phyloP scores from a whole-genome alignment of 2,329 filamentous ascomycete species.

The Fusarium agapanthi region DNA sequence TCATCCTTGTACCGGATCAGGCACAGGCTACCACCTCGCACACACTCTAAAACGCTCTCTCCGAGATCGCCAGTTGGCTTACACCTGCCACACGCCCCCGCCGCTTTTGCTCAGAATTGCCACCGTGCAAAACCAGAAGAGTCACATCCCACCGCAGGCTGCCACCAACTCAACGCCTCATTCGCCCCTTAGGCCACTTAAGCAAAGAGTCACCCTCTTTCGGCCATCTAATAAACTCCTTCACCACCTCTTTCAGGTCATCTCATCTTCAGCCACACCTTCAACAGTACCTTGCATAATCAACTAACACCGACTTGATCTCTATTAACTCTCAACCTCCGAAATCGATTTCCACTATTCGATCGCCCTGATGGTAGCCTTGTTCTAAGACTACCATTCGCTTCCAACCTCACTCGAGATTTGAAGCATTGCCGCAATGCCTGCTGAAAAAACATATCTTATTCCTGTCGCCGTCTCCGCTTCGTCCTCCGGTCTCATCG shows the following conservation, averaged over 20 bases:
- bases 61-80: constrained; percentile 51
- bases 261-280: constrained; percentile 38
- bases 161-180: constrained; percentile 40
- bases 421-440: constrained; percentile 61
- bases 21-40: constrained; percentile 42
- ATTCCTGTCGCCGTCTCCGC: constrained; percentile 71
- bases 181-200: constrained; percentile 47
- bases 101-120: constrained; percentile 47
- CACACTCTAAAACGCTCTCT: constrained; percentile 47
- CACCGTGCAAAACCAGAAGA: constrained; percentile 48
- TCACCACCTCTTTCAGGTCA: constrained; percentile 36
- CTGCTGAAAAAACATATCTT: constrained; percentile 60
- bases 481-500: constrained; percentile 67
- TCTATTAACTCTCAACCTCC: constrained; percentile 20
- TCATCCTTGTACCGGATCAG: constrained; percentile 37
- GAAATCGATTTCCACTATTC: constrained; percentile 19
- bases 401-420: constrained; percentile 37
- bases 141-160: constrained; percentile 48
- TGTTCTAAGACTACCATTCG: constrained; percentile 44
- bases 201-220: constrained; percentile 48
- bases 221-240: constrained; percentile 43
- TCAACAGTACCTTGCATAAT: constrained; percentile 45
- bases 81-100: constrained; percentile 43
- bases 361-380: constrained; percentile 47
- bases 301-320: constrained; percentile 33